Evolutionary conservation across 768 basidiomycete genomes (phyloP).

Genomic region (Kwoniella shandongensis): DNA sequence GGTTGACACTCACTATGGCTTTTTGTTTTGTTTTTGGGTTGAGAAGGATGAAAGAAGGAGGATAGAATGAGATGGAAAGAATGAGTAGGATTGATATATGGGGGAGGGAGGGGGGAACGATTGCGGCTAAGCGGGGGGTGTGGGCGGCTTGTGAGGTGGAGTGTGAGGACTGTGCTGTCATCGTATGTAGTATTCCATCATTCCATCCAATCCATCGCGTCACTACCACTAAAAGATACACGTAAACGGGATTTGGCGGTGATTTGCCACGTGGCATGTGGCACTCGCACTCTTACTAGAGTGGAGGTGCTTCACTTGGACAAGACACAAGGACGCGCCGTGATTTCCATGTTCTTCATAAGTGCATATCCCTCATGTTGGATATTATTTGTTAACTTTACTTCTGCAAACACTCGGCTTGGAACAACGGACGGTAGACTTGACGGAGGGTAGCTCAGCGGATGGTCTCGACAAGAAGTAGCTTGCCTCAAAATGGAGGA

Average conservation of each 20-base stretch:
- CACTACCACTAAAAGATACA: neutral
- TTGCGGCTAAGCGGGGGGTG: too few species aligned
- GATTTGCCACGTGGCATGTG: constrained; percentile 14
- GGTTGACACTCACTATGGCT: constrained; percentile 20
- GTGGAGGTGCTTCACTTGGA: too few species aligned
- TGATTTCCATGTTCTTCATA: constrained; percentile 1
- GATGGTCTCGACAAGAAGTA: too few species aligned
- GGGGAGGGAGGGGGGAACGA: constrained; percentile 1
- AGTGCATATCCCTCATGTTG: neutral
- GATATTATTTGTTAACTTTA: constrained; percentile 1
- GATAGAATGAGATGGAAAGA: constrained; percentile 8
- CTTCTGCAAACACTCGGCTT: too few species aligned
- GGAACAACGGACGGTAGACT: neutral
- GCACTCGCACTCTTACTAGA: constrained; percentile 1
- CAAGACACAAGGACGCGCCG: too few species aligned
- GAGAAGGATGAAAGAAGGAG: constrained; percentile 10
- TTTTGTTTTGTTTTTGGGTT: constrained; percentile 13
- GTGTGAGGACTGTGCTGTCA: too few species aligned
- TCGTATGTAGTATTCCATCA: neutral
- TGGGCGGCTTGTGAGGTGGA: too few species aligned
- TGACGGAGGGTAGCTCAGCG: too few species aligned
- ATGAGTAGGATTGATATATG: constrained; percentile 1
- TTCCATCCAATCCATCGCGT: constrained; percentile 9
- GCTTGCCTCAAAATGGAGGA: constrained; percentile 8
- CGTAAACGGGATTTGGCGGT: neutral